Evolutionary conservation across 1,139 yeast genomes (phyloP).

Genomic region (Meyerozyma guilliermondii): DNA sequence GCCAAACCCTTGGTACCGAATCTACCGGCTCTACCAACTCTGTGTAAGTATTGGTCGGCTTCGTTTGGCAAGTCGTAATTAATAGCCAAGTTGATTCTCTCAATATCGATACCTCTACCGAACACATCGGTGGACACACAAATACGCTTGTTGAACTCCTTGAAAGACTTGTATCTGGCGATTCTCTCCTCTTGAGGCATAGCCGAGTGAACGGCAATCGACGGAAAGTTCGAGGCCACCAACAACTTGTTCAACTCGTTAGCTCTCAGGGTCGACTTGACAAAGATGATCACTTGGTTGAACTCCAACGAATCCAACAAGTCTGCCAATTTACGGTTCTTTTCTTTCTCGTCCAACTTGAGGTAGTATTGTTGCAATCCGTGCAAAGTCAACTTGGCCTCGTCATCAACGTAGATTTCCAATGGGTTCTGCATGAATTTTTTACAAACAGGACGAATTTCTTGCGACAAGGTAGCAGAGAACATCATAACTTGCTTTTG

Average conservation of each 20-base stretch:
- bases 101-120: slow-evolving; percentile 99
- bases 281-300: slow-evolving; percentile 97
- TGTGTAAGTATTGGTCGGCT: slow-evolving; percentile 97
- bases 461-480: slow-evolving; percentile 92
- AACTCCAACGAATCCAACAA: slow-evolving; percentile 91
- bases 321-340: slow-evolving; percentile 90
- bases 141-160: slow-evolving; percentile 97
- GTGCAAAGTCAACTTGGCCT: slow-evolving; percentile 93
- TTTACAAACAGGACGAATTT: slow-evolving; percentile 94
- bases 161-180: slow-evolving; percentile 91
- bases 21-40: slow-evolving; percentile 99
- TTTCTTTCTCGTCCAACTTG: slow-evolving; percentile 85
- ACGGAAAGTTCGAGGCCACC: slow-evolving; percentile 93
- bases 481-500: slow-evolving; percentile 99
- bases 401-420: slow-evolving; percentile 97
- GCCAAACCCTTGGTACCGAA: slow-evolving; percentile 99
- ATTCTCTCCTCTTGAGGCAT: slow-evolving; percentile 98
- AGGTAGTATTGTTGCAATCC: slow-evolving; percentile 96
- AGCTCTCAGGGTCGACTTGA: slow-evolving; percentile 88
- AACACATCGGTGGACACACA: slow-evolving; percentile 98
- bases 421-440: slow-evolving; percentile 97
- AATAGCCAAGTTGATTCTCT: slow-evolving; percentile 96
- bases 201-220: slow-evolving; percentile 94
- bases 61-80: slow-evolving; percentile 88
- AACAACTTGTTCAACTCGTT: slow-evolving; percentile 85